phyloP scores from a whole-genome alignment of 192 early-diverging fungal genomes.

The Entomortierella lignicola region DNA sequence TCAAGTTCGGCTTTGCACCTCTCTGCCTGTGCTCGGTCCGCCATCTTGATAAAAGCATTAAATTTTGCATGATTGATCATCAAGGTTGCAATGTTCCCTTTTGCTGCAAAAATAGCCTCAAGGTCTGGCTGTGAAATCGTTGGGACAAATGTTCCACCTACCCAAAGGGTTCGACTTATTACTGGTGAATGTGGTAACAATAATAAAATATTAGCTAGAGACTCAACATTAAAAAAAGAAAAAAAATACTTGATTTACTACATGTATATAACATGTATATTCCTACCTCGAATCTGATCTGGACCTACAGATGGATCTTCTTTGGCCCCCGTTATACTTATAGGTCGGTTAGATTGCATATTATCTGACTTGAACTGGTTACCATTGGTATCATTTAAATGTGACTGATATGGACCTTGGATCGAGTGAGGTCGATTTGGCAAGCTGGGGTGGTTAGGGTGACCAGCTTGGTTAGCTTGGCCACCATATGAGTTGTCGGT shows the following conservation, averaged over 20 bases:
- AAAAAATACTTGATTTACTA: too few species aligned
- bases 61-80: conserved; percentile 59
- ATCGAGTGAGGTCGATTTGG: not conserved
- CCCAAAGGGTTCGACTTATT: conserved; percentile 56
- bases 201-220: not conserved
- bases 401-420: not conserved
- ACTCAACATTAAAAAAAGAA: not conserved
- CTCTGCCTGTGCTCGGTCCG: conserved; percentile 40
- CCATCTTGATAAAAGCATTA: conserved; percentile 61
- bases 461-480: not conserved
- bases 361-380: not conserved
- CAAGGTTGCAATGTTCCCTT: conserved; percentile 49
- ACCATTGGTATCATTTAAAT: conserved; percentile 1
- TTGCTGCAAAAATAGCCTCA: conserved; percentile 45
- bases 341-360: not conserved
- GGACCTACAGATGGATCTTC: conserved; percentile 32
- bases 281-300: conserved; percentile 47
- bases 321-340: not conserved
- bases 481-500: not conserved
- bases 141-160: conserved; percentile 51
- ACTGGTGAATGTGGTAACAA: conserved; percentile 12
- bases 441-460: not conserved
- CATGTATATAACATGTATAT: not conserved
- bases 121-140: conserved; percentile 38
- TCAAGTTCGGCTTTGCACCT: conserved; percentile 41